Percentiles rank a stretch among this genome's conserved stretches.
Evolutionary conservation across 139 green algal species (phyloP).

Genomic region (Chlamydomonas sphaeroides): DNA sequence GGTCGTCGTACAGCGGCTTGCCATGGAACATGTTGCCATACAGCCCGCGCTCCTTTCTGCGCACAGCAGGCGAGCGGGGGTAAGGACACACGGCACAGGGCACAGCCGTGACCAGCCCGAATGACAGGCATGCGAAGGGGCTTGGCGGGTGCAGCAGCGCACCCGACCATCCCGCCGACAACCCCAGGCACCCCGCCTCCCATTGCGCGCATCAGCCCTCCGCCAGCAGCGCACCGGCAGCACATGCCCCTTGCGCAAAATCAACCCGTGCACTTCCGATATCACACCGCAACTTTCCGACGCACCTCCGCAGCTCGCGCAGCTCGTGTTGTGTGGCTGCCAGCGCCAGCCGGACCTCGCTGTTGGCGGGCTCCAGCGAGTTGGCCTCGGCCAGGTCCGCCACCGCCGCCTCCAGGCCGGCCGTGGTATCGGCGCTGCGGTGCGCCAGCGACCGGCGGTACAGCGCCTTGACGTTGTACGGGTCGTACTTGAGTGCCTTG

Average conservation of each 20-base stretch:
- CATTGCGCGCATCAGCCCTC: too few species aligned
- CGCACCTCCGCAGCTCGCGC: slow-evolving; percentile 37
- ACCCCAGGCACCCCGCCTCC: too few species aligned
- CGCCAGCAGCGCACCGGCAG: too few species aligned
- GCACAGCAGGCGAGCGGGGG: too few species aligned
- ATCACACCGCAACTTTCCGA: too few species aligned
- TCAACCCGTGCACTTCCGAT: too few species aligned
- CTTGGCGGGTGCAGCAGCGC: too few species aligned
- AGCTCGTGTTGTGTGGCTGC: slow-evolving; percentile 26
- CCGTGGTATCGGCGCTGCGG: slow-evolving; percentile 7
- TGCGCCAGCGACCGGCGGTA: slow-evolving; percentile 45
- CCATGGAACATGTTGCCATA: slow-evolving; percentile 35
- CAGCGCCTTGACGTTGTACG: slow-evolving; percentile 47
- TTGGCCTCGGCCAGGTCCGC: slow-evolving; percentile 33
- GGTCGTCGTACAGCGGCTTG: slow-evolving; percentile 19
- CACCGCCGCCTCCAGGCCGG: slow-evolving; percentile 43
- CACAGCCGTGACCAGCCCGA: too few species aligned
- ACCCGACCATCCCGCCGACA: too few species aligned
- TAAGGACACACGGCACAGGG: too few species aligned
- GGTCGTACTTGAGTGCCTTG: slow-evolving; percentile 47
- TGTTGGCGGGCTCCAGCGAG: slow-evolving; percentile 44
- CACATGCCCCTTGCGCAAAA: too few species aligned
- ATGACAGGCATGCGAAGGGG: too few species aligned
- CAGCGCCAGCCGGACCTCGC: slow-evolving; percentile 33
- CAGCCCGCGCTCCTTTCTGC: slow-evolving; percentile 36